Percentiles rank a stretch among this genome's conserved stretches.
Evolutionary conservation across 2,329 filamentous ascomycete species (phyloP).

Genomic region (Aschersonia sp.): DNA sequence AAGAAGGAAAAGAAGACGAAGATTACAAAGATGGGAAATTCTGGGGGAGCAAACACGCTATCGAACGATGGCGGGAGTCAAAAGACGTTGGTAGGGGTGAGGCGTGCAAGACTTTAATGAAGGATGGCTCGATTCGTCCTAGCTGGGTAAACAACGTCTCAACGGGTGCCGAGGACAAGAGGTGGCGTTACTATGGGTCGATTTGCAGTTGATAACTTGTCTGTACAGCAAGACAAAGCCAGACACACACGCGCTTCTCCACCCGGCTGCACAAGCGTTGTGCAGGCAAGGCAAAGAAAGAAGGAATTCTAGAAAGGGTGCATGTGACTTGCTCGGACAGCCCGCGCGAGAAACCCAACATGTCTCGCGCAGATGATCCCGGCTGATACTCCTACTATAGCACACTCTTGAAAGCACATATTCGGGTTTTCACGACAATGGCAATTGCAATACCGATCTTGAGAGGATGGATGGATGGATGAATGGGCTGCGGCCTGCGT

Average conservation of each 20-base stretch:
- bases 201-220: not conserved
- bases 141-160: not conserved
- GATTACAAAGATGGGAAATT: not conserved
- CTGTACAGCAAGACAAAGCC: too few relatives aligned
- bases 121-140: slow-evolving; percentile 1
- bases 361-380: not conserved
- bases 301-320: too few relatives aligned
- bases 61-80: not conserved
- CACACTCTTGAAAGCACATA: too few relatives aligned
- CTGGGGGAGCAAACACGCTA: not conserved
- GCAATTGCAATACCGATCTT: too few relatives aligned
- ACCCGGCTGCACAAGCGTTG: too few relatives aligned
- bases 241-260: too few relatives aligned
- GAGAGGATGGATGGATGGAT: too few relatives aligned
- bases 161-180: slow-evolving; percentile 1
- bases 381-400: too few relatives aligned
- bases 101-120: slow-evolving; percentile 2
- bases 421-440: too few relatives aligned
- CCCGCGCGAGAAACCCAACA: not conserved
- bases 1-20: too few relatives aligned
- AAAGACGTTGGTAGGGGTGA: not conserved
- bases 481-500: not conserved
- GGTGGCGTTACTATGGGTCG: slow-evolving; percentile 3
- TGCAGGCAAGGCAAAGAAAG: too few relatives aligned
- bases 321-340: too few relatives aligned